Base-by-base conservation (phyloP, 1,284 basidiomycete genomes). In the Boletus austroedulis region DNA sequence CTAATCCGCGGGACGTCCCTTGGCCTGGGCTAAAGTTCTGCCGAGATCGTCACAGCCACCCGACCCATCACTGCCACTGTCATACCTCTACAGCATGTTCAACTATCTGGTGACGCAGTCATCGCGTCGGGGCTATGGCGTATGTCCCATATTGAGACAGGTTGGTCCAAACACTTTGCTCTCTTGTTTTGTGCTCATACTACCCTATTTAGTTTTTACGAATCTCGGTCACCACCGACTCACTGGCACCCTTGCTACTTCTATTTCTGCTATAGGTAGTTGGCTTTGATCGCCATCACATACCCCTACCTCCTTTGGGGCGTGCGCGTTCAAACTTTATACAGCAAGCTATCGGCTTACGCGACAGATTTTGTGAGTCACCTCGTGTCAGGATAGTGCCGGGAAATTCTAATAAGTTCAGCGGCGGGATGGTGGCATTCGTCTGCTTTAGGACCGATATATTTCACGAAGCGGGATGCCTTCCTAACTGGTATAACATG, bases 321-420 rank as follows among this genome's bases (percentile, higher is more conserved):
- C 32, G 15, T 23, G 55, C n/a, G n/a, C n/a, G n/a, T 34, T 7
- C 11, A 19, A 1, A 31, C 9, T 59, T 41, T 14, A 3, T 43
- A 70, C 66, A 68, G 65, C 69, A 70, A 67, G 55, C 34, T 38
- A 2, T 14, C 7, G 44, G 36, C 31, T 59, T 52, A 59, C 51
- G 45, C 23, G 36, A 47, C 32, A 31, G 1, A 17, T 34, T 44
- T 41, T 50, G 47, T 47, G n/a, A 17, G 21, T 4, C 32, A 48
- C 52, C 56, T 56, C 58, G 31, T 64, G 57, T 11, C 9, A 9
- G 4, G 44, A 34, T 31, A 29, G 3, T 4, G 4, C 32, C 2
- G 28, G 53, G 60, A 56, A 4, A 4, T 48, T 60, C 43, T 10
- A 52, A 17, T 19, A n/a, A n/a, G 3, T 53, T 45, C 15, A 36